Evolutionary conservation across 164 flowering plant genomes (phyloP).

Genomic region (Vitis cinerea): DNA sequence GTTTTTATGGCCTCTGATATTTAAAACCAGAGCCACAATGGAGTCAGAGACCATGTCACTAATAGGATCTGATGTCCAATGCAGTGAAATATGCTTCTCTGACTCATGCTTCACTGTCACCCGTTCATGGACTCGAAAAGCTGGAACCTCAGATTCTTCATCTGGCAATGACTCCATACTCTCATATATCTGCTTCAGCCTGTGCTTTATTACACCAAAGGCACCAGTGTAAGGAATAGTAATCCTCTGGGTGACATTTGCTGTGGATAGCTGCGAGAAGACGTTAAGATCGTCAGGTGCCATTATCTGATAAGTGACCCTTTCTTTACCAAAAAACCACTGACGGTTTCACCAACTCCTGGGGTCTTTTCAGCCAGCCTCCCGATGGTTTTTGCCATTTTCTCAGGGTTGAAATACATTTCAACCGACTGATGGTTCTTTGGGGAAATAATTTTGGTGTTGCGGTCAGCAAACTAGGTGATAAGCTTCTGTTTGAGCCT

Average conservation of each 20-base stretch:
- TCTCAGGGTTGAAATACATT: conserved; percentile 88
- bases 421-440: conserved; percentile 96
- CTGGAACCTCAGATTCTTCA: conserved; percentile 62
- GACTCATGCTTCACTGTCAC: conserved; percentile 90
- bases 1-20: conserved; percentile 51
- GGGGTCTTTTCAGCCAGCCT: conserved; percentile 84
- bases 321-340: conserved; percentile 88
- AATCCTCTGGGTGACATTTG: conserved; percentile 72
- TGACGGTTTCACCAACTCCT: conserved; percentile 71
- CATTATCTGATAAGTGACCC: conserved; percentile 95
- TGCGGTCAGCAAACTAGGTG: conserved; percentile 65
- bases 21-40: conserved; percentile 71
- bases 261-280: conserved; percentile 86
- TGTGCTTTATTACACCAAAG: conserved; percentile 70
- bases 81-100: conserved; percentile 74
- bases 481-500: conserved; percentile 88
- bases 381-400: conserved; percentile 93
- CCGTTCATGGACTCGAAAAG: conserved; percentile 67
- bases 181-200: conserved; percentile 84
- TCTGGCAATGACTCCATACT: conserved; percentile 63
- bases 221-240: conserved; percentile 84
- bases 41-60: conserved; percentile 98
- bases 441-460: conserved; percentile 76
- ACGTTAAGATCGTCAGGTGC: conserved; percentile 91
- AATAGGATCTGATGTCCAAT: conserved; percentile 89